Conservation (phyloP, 805 yeast species). For the Nematodospora valgi region DNA sequence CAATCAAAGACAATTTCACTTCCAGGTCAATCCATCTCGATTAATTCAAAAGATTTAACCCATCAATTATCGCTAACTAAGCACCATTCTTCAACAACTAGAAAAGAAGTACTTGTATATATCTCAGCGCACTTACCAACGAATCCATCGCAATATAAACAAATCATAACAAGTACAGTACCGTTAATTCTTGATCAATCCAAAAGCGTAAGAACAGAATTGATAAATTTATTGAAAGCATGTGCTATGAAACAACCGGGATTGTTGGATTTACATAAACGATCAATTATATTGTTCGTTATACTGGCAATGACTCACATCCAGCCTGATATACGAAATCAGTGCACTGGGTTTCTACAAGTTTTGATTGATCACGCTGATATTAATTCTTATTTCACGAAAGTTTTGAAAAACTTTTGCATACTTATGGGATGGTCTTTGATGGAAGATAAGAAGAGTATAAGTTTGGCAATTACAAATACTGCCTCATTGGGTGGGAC, state of each 20-base stretch:
- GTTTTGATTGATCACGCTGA: constrained; percentile 55
- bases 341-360: constrained; percentile 65
- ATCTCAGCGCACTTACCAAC: constrained; percentile 52
- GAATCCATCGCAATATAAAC: constrained; percentile 52
- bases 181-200: constrained; percentile 70
- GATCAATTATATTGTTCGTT: constrained; percentile 64
- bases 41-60: constrained; percentile 33
- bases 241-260: constrained; percentile 50
- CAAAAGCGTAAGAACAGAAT: constrained; percentile 57
- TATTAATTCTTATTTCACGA: constrained; percentile 56
- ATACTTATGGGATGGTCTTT: constrained; percentile 74
- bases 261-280: constrained; percentile 57
- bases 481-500: constrained; percentile 28
- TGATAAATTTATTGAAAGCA: constrained; percentile 45
- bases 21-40: constrained; percentile 40
- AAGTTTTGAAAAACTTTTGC: constrained; percentile 64
- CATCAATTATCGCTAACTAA: constrained; percentile 67
- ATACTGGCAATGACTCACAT: constrained; percentile 95
- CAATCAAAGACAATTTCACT: constrained; percentile 57
- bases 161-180: constrained; percentile 51
- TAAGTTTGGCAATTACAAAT: constrained; percentile 33
- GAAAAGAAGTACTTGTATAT: constrained; percentile 65
- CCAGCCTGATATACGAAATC: constrained; percentile 67
- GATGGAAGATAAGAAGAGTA: constrained; percentile 32
- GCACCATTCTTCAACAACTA: constrained; percentile 68